phyloP scores from a whole-genome alignment of 129 eudicot genomes.

The Artemisia argyi region DNA sequence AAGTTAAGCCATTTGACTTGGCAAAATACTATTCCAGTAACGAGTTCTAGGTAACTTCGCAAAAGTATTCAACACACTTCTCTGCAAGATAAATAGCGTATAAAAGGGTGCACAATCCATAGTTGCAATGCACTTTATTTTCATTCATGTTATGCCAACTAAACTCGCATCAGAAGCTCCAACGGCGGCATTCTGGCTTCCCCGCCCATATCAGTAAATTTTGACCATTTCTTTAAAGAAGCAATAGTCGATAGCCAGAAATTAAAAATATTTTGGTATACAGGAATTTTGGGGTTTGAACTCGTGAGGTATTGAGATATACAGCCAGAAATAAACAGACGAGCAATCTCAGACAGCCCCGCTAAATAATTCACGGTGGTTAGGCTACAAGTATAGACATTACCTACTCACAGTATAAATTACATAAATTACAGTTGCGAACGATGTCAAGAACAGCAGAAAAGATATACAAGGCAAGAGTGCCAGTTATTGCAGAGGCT shows the following conservation, averaged over 20 bases:
- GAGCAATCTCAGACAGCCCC: neutral
- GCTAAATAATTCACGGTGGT: neutral
- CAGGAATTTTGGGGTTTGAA: neutral
- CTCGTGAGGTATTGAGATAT: neutral
- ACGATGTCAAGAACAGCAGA: neutral
- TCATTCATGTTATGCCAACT: no score
- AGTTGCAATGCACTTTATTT: no score
- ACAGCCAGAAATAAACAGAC: no score
- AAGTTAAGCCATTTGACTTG: no score
- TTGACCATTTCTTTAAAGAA: neutral
- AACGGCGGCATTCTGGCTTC: neutral
- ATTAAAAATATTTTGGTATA: neutral
- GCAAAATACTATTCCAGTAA: no score
- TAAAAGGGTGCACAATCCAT: no score
- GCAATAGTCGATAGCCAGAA: neutral
- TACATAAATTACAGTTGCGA: neutral
- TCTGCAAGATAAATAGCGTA: no score
- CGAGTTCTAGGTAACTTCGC: no score
- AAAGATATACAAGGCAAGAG: neutral
- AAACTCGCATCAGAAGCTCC: neutral
- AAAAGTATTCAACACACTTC: no score
- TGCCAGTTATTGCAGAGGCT: neutral
- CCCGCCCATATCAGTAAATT: neutral
- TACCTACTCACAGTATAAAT: neutral
- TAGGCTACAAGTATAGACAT: neutral